Conservation (phyloP, 2,329 filamentous ascomycete species). For the Simplicillium sp. region DNA sequence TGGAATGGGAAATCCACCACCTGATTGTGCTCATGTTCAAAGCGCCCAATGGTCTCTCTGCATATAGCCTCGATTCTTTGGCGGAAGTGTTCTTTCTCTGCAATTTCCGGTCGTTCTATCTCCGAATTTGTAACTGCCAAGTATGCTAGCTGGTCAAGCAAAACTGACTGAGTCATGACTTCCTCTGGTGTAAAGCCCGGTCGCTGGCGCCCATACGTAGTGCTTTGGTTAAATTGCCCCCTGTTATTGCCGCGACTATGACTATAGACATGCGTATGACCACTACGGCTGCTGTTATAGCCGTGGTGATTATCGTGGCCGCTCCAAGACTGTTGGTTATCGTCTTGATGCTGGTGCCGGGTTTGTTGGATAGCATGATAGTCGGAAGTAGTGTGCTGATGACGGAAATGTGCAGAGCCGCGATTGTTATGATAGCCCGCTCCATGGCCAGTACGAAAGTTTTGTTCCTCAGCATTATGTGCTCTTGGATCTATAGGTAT, state of each 20-base stretch:
- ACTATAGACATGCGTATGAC: neutral
- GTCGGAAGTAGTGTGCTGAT: slow-evolving; percentile 2
- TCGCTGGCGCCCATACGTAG: slow-evolving; percentile 13
- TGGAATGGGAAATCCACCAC: slow-evolving; percentile 36
- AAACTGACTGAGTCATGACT: slow-evolving; percentile 33
- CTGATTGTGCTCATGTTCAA: slow-evolving; percentile 35
- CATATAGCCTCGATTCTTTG: slow-evolving; percentile 55
- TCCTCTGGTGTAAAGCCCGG: slow-evolving; percentile 32
- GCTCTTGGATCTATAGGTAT: slow-evolving; percentile 42
- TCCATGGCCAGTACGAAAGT: neutral
- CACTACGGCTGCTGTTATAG: neutral
- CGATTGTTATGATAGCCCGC: slow-evolving; percentile 14
- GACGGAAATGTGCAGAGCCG: slow-evolving; percentile 4
- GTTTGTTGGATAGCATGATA: too few species aligned
- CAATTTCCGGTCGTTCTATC: slow-evolving; percentile 54
- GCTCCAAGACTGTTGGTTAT: too few species aligned
- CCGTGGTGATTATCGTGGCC: too few species aligned
- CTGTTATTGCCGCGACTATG: slow-evolving; percentile 11
- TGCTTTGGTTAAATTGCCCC: slow-evolving; percentile 7
- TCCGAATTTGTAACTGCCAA: slow-evolving; percentile 43
- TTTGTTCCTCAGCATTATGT: neutral
- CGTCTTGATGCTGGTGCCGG: too few species aligned
- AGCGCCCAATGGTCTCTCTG: slow-evolving; percentile 42
- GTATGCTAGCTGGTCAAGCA: slow-evolving; percentile 39
- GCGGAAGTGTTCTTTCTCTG: slow-evolving; percentile 64